Conservation (phyloP, 2,329 filamentous ascomycete species). For the Fusarium scirpi region DNA sequence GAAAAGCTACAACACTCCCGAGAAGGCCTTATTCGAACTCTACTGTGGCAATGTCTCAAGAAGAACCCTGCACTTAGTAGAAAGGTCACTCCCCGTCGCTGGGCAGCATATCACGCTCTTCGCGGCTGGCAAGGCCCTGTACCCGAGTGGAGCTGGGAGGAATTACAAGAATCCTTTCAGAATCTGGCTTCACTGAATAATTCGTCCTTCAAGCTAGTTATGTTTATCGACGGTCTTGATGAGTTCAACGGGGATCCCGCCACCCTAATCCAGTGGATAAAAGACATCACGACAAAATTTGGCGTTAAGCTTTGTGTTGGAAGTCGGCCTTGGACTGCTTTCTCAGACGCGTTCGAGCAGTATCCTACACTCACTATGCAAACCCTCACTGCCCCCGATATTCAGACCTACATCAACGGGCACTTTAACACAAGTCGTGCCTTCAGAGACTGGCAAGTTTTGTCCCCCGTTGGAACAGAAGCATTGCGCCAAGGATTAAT, state of each 20-base stretch:
- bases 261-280: accelerated
- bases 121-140: neutral
- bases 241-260: neutral
- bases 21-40: accelerated
- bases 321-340: neutral
- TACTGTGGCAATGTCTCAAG: neutral
- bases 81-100: accelerated
- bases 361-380: accelerated
- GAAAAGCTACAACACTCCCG: neutral
- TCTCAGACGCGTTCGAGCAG: accelerated
- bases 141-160: accelerated
- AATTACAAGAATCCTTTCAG: accelerated
- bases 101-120: neutral
- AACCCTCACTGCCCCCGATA: accelerated
- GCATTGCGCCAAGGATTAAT: accelerated
- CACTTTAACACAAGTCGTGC: accelerated
- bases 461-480: accelerated
- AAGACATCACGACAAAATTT: accelerated
- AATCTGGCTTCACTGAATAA: accelerated
- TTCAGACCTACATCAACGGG: accelerated
- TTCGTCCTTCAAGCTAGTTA: accelerated
- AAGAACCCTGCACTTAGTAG: too few relatives aligned
- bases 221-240: neutral
- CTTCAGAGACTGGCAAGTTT: accelerated
- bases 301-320: accelerated